Evolutionary conservation across 129 eudicot species (phyloP), one percentile per base, ranked within the genome.

Genomic region (Centrapalus pauciflorus): DNA sequence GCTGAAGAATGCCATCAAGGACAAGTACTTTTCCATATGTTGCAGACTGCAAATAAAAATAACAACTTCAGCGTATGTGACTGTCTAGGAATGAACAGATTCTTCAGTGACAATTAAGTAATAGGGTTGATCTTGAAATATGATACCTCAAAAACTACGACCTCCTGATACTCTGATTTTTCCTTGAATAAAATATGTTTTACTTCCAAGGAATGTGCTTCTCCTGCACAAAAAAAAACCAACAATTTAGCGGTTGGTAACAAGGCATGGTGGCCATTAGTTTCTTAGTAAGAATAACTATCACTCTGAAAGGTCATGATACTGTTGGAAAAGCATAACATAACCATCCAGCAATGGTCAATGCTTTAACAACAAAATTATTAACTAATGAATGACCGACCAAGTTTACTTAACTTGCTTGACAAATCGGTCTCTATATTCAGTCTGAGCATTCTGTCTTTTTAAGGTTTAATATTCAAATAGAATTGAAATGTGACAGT

Each of bases 161-260:
- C 74, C 63, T 86, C 94, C 68, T 86, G 94, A 56, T 76, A 86
- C 73, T 74, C 64, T 63, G 94, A 86, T 72, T 64, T 80, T 17
- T 77, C 89, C 77, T 73, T 41, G 74, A 78, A 86, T 65, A 86
- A 71, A 48, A 86, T 48, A 24, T 77, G 67, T 66, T 82, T 82
- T 34, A 82, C 86, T 82, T 83, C 75, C 66, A 86, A 26, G 16
- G 94, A 86, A 67, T 86, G 94, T 26, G 84, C 89, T 77, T 86
- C 94, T 71, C 89, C 94, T 86, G 74, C 49, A 61, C 26, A 61
- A 30, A 17, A 9, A 7, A 52, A 4, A 71, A 7, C 16, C 50
- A 61, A 24, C 28, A 1, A 26, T 20, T 52, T 30, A 64, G 19
- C 29, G 30, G 12, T 48, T 48, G 49, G 43, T 9, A 35, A 11